phyloP scores from a whole-genome alignment of 2,329 filamentous ascomycete species.

The Polychaeton citri region DNA sequence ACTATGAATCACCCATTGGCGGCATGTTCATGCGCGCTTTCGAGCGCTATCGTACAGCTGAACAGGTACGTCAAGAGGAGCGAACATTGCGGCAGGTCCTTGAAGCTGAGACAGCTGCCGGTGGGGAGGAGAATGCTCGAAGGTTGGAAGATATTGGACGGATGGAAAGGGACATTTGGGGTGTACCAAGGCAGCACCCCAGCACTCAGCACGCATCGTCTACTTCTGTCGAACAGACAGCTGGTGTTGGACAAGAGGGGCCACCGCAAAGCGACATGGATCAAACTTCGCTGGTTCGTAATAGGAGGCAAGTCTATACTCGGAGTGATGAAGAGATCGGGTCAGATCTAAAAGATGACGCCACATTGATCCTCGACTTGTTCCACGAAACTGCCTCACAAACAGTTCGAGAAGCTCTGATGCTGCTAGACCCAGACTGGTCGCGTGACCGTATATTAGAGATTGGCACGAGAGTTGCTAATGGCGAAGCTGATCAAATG shows the following conservation, averaged over 20 bases:
- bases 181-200: constrained; percentile 11
- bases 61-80: constrained; percentile 23
- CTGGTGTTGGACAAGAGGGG: background rate
- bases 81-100: constrained; percentile 19
- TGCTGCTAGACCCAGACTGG: background rate
- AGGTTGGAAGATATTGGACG: constrained; percentile 10
- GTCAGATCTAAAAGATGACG: background rate
- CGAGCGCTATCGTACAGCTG: constrained; percentile 30
- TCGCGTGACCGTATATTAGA: background rate
- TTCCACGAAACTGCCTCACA: background rate
- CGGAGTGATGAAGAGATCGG: background rate
- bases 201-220: constrained; percentile 1
- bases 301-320: background rate
- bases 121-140: constrained; percentile 9
- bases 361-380: background rate
- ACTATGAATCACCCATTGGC: constrained; percentile 35
- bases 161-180: constrained; percentile 16
- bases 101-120: constrained; percentile 14
- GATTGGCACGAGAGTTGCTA: background rate
- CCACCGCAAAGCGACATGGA: background rate
- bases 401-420: background rate
- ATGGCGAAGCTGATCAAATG: background rate
- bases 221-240: background rate
- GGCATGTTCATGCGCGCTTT: constrained; percentile 33
- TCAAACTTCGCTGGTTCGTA: too few relatives aligned